phyloP scores from a whole-genome alignment of 208 protist genomes.

The Sergeia podlipaevii region DNA sequence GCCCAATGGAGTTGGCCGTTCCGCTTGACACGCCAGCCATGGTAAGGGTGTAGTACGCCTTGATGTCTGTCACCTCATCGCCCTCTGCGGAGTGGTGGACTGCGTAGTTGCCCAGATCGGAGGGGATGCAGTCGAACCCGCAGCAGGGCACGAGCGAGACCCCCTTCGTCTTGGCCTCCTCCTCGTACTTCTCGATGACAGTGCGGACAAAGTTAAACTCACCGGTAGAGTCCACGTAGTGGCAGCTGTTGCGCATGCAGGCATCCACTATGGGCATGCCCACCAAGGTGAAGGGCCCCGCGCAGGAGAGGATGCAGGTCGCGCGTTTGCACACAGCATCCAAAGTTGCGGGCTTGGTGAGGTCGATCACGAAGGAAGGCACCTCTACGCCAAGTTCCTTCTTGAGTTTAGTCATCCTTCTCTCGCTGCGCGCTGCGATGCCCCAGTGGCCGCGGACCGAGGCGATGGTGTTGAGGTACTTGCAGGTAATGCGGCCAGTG shows the following conservation, averaged over 20 bases:
- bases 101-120: constrained; percentile 84
- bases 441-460: constrained; percentile 35
- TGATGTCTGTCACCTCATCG: constrained; percentile 44
- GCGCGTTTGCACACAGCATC: constrained; percentile 43
- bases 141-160: constrained; percentile 74
- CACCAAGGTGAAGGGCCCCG: constrained; percentile 76
- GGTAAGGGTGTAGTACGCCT: constrained; percentile 28
- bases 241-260: constrained; percentile 67
- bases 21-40: constrained; percentile 50
- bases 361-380: constrained; percentile 41
- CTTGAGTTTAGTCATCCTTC: constrained; percentile 50
- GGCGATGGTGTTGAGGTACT: constrained; percentile 40
- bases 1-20: constrained; percentile 51
- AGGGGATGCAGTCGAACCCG: constrained; percentile 87
- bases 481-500: constrained; percentile 66
- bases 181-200: constrained; percentile 63
- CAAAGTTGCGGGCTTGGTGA: constrained; percentile 40
- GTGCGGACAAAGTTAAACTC: constrained; percentile 78
- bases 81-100: constrained; percentile 38
- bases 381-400: constrained; percentile 42
- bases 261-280: constrained; percentile 87
- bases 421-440: constrained; percentile 72
- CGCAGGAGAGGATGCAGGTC: constrained; percentile 58
- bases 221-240: constrained; percentile 93
- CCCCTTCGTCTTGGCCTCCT: constrained; percentile 47